phyloP scores from a whole-genome alignment of 2,329 filamentous ascomycete species.

The Colletotrichum coccodes region DNA sequence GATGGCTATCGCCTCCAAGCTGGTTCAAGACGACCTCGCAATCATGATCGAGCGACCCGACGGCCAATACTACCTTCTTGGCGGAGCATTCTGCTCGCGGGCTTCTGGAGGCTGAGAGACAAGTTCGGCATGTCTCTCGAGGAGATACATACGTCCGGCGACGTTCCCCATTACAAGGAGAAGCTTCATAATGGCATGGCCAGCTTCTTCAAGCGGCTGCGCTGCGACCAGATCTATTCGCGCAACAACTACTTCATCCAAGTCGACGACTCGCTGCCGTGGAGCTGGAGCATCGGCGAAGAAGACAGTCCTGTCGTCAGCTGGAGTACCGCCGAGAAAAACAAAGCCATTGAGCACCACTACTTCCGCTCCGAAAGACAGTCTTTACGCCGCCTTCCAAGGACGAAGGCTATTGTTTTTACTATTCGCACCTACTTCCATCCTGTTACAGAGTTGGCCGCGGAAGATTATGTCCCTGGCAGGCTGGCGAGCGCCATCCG shows the following conservation, averaged over 20 bases:
- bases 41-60: conserved; percentile 83
- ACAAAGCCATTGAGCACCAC: conserved; percentile 77
- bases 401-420: conserved; percentile 71
- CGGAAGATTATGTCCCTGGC: conserved; percentile 82
- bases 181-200: conserved; percentile 83
- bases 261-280: conserved; percentile 80
- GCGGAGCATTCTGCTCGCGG: conserved; percentile 79
- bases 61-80: conserved; percentile 83
- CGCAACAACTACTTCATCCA: conserved; percentile 91
- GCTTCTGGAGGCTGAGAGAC: conserved; percentile 85
- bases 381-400: conserved; percentile 70
- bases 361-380: conserved; percentile 83
- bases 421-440: conserved; percentile 86
- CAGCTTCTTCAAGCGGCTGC: conserved; percentile 81
- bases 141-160: conserved; percentile 81
- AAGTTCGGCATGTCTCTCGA: conserved; percentile 83
- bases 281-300: conserved; percentile 79
- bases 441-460: conserved; percentile 72
- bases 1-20: conserved; percentile 77
- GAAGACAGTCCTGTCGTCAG: conserved; percentile 74
- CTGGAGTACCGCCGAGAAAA: conserved; percentile 82
- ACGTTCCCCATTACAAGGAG: conserved; percentile 77
- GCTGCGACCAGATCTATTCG: conserved; percentile 70
- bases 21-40: conserved; percentile 85
- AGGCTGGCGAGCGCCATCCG: conserved; percentile 80